These are phyloP conservation scores for Fusarium temperatum DNA, from an alignment of 2,329 filamentous ascomycete genomes.

Conservation along the genomic window DNA sequence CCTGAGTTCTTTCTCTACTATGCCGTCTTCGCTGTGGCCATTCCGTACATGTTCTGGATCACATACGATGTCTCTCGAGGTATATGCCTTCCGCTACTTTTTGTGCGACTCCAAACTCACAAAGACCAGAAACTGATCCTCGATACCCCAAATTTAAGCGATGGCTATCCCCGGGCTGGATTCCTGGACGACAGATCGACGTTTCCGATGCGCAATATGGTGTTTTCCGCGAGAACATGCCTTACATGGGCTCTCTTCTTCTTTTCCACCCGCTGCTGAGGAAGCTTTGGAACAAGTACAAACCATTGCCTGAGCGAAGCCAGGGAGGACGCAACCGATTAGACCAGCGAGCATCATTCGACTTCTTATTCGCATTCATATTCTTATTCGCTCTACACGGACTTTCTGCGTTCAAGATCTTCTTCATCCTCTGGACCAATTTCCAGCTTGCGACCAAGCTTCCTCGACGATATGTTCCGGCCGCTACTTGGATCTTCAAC, in stretches of 20 bases:
- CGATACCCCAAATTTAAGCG: conserved; percentile 79
- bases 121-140: conserved; percentile 74
- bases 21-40: conserved; percentile 67
- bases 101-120: conserved; percentile 18
- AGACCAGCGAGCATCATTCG: conserved; percentile 79
- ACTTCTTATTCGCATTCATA: conserved; percentile 80
- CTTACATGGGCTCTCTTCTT: conserved; percentile 78
- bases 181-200: conserved; percentile 91
- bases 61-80: conserved; percentile 86
- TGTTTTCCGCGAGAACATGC: conserved; percentile 85
- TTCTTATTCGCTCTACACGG: conserved; percentile 86
- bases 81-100: conserved; percentile 51
- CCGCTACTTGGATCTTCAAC: conserved; percentile 89
- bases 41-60: conserved; percentile 93
- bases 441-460: conserved; percentile 79
- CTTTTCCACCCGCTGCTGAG: conserved; percentile 82
- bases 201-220: conserved; percentile 89
- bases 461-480: conserved; percentile 75
- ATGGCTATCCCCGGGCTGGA: conserved; percentile 84
- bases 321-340: conserved; percentile 66
- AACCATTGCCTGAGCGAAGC: conserved; percentile 46
- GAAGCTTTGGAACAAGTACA: conserved; percentile 71
- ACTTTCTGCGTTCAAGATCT: conserved; percentile 82
- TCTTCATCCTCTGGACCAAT: conserved; percentile 82
- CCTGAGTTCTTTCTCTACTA: conserved; percentile 88